phyloP scores from a whole-genome alignment of 345 rosid genomes.

The Eucalyptus globulus region DNA sequence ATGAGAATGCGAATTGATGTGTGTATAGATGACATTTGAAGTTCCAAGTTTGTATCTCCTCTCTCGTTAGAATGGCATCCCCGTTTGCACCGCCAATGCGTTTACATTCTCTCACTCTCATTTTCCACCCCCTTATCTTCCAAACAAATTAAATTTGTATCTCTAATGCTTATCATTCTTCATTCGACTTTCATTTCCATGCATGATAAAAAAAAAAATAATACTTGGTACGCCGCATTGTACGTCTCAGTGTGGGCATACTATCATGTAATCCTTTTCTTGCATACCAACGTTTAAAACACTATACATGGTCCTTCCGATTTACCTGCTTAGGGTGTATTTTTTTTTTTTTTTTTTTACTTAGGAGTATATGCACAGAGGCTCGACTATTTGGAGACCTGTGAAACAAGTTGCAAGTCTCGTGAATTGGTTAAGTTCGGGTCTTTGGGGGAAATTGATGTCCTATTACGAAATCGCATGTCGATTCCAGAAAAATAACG shows the following conservation, averaged over 20 bases:
- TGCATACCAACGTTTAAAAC: not conserved
- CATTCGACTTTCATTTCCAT: not conserved
- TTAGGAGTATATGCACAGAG: not conserved
- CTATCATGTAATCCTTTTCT: not conserved
- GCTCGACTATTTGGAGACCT: not conserved
- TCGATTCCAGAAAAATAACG: no score
- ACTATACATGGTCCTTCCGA: not conserved
- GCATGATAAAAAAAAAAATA: not conserved
- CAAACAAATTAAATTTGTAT: not conserved
- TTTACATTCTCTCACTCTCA: not conserved
- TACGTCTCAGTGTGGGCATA: not conserved
- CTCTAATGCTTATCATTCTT: not conserved
- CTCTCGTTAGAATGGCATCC: not conserved
- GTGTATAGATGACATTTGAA: not conserved
- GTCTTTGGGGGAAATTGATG: not conserved
- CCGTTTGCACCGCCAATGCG: not conserved
- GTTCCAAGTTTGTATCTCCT: not conserved
- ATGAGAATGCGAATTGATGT: not conserved
- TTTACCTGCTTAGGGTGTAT: not conserved
- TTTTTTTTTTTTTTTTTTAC: not conserved
- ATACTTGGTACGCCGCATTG: not conserved
- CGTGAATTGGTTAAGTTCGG: fast-evolving
- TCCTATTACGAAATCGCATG: fast-evolving
- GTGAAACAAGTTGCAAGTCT: not conserved
- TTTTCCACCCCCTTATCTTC: not conserved